phyloP scores from a whole-genome alignment of 768 basidiomycete genomes.

The Boletus patriciae region DNA sequence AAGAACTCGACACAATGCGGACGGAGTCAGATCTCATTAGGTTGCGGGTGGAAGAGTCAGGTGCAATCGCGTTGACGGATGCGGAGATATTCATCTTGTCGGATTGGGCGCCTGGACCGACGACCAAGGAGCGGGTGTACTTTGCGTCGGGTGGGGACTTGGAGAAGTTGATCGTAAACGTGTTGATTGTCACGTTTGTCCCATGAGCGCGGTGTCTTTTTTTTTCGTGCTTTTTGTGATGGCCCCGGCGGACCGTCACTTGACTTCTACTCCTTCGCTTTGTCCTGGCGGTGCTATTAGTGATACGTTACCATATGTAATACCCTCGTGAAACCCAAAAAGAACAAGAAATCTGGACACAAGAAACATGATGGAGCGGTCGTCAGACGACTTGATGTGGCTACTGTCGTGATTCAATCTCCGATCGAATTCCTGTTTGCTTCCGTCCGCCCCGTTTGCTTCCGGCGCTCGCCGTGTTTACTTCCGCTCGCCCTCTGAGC shows the following conservation, averaged over 20 bases:
- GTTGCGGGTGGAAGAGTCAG: constrained; percentile 61
- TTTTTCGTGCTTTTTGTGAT: neutral
- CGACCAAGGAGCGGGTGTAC: constrained; percentile 67
- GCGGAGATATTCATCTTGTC: constrained; percentile 61
- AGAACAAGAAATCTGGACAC: neutral
- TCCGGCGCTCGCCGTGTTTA: too few species aligned
- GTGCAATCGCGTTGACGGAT: constrained; percentile 61
- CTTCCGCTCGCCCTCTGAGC: too few species aligned
- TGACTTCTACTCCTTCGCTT: neutral
- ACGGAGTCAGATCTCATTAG: constrained; percentile 43
- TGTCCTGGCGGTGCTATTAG: constrained; percentile 2
- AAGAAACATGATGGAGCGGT: neutral
- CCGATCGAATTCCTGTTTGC: neutral
- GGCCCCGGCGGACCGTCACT: constrained; percentile 5
- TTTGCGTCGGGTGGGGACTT: constrained; percentile 66
- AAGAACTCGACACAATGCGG: constrained; percentile 29
- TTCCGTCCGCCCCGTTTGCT: neutral
- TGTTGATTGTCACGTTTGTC: constrained; percentile 69
- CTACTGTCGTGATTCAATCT: neutral
- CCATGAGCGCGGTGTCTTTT: constrained; percentile 40
- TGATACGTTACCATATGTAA: constrained; percentile 14
- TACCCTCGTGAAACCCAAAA: constrained; percentile 11
- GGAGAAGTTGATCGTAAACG: constrained; percentile 74
- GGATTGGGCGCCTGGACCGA: constrained; percentile 47
- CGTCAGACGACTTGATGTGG: neutral